Evolutionary conservation across 371 early-diverging fungal species (phyloP).

Genomic region (Mortierella sp.): DNA sequence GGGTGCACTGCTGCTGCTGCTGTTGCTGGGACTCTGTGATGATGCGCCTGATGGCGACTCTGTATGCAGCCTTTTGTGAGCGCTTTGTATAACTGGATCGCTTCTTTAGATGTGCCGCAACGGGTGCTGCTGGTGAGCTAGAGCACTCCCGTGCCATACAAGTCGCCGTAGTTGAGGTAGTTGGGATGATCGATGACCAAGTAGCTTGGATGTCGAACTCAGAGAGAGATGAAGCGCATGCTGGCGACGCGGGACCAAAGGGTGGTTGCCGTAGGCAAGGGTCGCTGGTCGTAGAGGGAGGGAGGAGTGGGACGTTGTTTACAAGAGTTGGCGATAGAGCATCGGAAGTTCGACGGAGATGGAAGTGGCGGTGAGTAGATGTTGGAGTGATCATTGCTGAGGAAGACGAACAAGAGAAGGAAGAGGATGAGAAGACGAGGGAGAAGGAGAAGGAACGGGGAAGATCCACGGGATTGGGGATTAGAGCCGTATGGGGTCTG

Average conservation of each 20-base stretch:
- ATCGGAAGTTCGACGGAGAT: constrained; percentile 1
- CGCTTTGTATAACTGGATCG: constrained; percentile 26
- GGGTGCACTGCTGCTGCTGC: constrained; percentile 2
- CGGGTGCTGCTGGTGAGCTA: too few species aligned
- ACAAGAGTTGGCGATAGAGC: not conserved
- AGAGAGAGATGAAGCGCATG: not conserved
- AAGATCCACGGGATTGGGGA: too few species aligned
- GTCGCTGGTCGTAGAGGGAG: not conserved
- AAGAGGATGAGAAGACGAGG: not conserved
- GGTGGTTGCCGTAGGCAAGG: not conserved
- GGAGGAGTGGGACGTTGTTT: not conserved
- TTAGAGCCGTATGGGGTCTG: not conserved
- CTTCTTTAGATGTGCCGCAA: not conserved
- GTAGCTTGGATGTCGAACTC: too few species aligned
- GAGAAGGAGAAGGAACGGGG: not conserved
- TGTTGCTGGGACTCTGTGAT: constrained; percentile 20
- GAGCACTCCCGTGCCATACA: too few species aligned
- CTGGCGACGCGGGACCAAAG: not conserved
- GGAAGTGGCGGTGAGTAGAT: constrained; percentile 2
- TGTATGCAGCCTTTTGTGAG: constrained; percentile 20
- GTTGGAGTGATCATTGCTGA: constrained; percentile 20
- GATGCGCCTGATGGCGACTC: constrained; percentile 23
- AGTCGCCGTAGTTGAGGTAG: too few species aligned
- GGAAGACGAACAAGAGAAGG: not conserved
- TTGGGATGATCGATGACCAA: too few species aligned